Conservation (phyloP, 495 filamentous ascomycete genomes). For the Penicillium canescens region DNA sequence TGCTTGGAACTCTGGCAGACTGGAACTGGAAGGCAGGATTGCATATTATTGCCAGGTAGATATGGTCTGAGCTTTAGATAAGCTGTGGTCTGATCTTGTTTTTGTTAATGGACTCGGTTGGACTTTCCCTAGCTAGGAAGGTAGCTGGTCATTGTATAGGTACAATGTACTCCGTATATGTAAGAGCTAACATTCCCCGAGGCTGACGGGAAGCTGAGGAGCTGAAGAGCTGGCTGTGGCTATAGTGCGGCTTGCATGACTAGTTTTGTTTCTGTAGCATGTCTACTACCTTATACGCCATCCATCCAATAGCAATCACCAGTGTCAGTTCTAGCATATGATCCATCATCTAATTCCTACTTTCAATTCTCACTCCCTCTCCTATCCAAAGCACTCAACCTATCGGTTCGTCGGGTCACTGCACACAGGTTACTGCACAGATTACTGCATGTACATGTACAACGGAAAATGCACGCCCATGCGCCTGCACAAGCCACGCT, state of each 20-base stretch:
- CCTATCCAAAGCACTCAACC: neutral
- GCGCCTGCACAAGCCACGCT: constrained; percentile 7
- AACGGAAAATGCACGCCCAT: no score
- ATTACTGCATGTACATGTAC: no score
- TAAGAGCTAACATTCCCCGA: no score
- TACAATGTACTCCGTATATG: no score
- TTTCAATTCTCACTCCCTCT: no score
- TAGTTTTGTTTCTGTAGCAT: no score
- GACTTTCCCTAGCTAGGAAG: neutral
- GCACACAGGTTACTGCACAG: neutral
- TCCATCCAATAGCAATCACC: neutral
- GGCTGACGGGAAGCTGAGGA: no score
- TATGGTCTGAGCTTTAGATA: constrained; percentile 6
- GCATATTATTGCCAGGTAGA: no score
- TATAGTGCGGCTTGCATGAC: no score
- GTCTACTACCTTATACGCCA: no score
- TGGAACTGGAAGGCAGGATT: neutral
- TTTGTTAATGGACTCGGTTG: neutral
- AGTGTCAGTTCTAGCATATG: neutral
- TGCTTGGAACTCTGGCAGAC: neutral
- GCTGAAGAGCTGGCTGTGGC: no score
- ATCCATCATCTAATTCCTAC: neutral
- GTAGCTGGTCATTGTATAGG: no score
- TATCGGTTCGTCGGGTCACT: constrained; percentile 2
- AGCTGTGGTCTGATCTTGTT: constrained; percentile 1